phyloP scores from a whole-genome alignment of 2,329 filamentous ascomycete genomes.

The Xylaria sp. region DNA sequence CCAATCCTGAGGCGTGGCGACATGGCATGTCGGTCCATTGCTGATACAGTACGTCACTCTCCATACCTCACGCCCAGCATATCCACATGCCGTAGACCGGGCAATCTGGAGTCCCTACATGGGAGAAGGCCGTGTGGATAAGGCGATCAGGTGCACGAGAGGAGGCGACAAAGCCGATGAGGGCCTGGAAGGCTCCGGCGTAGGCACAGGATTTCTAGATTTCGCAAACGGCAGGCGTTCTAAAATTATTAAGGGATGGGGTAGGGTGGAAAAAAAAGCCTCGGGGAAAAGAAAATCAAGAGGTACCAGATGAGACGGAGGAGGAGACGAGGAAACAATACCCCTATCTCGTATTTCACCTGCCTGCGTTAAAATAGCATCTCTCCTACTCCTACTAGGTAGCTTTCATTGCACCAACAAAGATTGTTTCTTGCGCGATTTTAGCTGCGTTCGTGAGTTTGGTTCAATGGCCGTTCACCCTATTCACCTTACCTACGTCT shows the following conservation, averaged over 20 bases:
- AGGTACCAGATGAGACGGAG: neutral
- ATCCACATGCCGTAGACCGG: conserved; percentile 3
- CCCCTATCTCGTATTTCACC: neutral
- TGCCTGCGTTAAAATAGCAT: neutral
- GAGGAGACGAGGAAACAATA: neutral
- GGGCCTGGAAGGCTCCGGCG: neutral
- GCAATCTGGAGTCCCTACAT: conserved; percentile 7
- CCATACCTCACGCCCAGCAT: conserved; percentile 1
- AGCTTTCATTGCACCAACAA: neutral
- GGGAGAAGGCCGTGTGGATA: neutral
- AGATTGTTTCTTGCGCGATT: neutral
- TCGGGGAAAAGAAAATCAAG: neutral
- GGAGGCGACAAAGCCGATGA: neutral
- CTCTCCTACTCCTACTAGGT: neutral
- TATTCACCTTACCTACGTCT: neutral
- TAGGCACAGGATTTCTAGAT: neutral
- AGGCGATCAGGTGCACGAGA: neutral
- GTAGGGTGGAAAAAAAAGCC: neutral
- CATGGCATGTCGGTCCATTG: neutral
- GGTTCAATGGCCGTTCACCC: neutral
- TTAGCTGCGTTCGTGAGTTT: neutral
- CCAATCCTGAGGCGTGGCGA: conserved; percentile 4
- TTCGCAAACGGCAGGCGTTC: neutral
- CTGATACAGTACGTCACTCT: conserved; percentile 10
- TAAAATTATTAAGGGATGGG: neutral